A percentile compares a stretch with the other conserved stretches of the same genome.
These are phyloP conservation scores for Claviceps sp. DNA, from an alignment of 2,329 filamentous ascomycete species.

Conservation along the genomic window DNA sequence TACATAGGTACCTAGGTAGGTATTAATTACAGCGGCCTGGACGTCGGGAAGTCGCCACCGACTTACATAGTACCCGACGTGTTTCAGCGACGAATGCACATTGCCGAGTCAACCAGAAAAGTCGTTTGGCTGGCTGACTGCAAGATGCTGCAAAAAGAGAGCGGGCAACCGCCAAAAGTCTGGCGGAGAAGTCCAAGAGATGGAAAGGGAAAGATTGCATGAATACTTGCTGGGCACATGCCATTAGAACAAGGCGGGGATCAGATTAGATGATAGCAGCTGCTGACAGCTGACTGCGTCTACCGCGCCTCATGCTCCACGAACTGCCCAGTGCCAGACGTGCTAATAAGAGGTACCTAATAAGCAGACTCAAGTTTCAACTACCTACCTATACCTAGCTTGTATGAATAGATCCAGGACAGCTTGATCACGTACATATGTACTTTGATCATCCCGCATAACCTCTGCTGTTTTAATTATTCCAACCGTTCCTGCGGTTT, in stretches of 20 bases:
- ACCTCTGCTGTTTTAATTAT: no score
- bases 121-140: background rate
- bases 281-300: background rate
- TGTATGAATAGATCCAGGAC: no score
- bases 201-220: background rate
- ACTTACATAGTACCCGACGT: conserved; percentile 4
- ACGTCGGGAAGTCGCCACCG: background rate
- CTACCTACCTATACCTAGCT: no score
- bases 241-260: background rate
- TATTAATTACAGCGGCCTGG: background rate
- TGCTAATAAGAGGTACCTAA: no score
- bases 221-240: background rate
- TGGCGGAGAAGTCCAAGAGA: background rate
- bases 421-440: no score
- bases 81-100: conserved; percentile 13
- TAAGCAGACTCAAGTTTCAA: no score
- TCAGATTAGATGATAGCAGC: background rate
- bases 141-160: background rate
- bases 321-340: no score
- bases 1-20: no score
- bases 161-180: background rate
- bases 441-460: no score
- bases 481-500: no score
- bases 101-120: conserved; percentile 12
- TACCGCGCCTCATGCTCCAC: no score